A percentile compares a stretch with the other conserved stretches of the same genome.
phyloP scores from a whole-genome alignment of 306 rosid genomes.

The Senna tora region DNA sequence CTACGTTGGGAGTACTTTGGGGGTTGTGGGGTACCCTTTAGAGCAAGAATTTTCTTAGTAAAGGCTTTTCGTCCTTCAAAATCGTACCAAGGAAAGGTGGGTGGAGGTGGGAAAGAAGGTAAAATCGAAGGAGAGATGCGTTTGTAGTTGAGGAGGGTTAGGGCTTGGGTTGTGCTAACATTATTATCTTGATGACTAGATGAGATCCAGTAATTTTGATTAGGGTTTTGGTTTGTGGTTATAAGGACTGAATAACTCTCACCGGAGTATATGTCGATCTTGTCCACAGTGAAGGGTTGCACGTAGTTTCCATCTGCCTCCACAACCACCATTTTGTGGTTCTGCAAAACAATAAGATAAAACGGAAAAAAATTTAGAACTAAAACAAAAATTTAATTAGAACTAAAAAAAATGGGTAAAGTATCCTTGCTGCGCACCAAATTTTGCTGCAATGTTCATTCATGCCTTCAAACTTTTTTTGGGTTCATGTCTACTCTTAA shows the following conservation, averaged over 20 bases:
- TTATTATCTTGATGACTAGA: slow-evolving; percentile 63
- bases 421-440: no score
- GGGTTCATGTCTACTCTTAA: no score
- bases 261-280: slow-evolving; percentile 82
- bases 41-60: slow-evolving; percentile 55
- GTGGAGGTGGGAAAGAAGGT: slow-evolving; percentile 67
- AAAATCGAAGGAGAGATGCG: slow-evolving; percentile 53
- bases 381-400: no score
- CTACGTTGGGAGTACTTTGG: slow-evolving; percentile 48
- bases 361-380: neutral
- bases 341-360: slow-evolving; percentile 43
- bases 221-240: slow-evolving; percentile 67
- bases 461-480: no score
- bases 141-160: slow-evolving; percentile 66
- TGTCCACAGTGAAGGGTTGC: slow-evolving; percentile 55
- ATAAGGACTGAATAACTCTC: slow-evolving; percentile 80
- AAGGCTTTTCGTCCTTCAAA: slow-evolving; percentile 60
- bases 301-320: slow-evolving; percentile 90
- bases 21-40: slow-evolving; percentile 64
- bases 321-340: slow-evolving; percentile 75
- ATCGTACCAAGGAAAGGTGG: slow-evolving; percentile 71
- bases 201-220: slow-evolving; percentile 75
- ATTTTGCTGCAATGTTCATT: no score
- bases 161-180: slow-evolving; percentile 62
- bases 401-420: no score